Evolutionary conservation across 306 rosid genomes (phyloP), one percentile per base, ranked within the genome.

Genomic region (Prinsepia uniflora): DNA sequence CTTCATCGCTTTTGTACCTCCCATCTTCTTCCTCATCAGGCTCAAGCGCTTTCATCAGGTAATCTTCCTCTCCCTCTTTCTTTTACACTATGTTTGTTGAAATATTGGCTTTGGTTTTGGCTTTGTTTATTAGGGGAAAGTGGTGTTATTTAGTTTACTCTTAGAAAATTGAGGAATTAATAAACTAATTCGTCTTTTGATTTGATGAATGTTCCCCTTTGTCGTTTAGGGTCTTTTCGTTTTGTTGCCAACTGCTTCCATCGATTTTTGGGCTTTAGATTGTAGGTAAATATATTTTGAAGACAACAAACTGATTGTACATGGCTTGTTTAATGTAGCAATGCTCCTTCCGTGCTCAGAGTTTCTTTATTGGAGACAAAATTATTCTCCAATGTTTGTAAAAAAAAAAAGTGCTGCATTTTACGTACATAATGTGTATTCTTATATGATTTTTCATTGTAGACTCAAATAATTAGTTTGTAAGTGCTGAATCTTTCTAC

Each of bases 21-120:
- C 96, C 45, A 58, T 83, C 50, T 82, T 85, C 87, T 88, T 92
- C 86, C 89, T 88, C 63, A 79, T 92, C 79, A 85, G 84, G 47
- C 92, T 90, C 67, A 84, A 70, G 52, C 78, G 84, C 55, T 45
- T 90, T 47, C 76, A 84, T 41, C 91, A 75, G 83, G 91, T 88
- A 66, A 43, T 13, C 53, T n/a, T 41, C 4, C 1, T 30, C 10
- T 69, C 59, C 22, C 9, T 43, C 24, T 2, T 7, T 8, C 10
- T 18, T 7, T 56, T 10, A 20, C 18, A 34, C 34, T 8, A 8
- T 24, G 36, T 56, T 10, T 1, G 10, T 56, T 19, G 4, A 5
- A 10, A 22, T 47, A 30, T 4, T 10, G 5, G 14, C 0, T 47
- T 65, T 11, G 12, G 68, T 18, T 13, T 45, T 44, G 50, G 41